Percentiles rank a stretch among this genome's conserved stretches.
phyloP scores from a whole-genome alignment of 306 rosid species.

The Casuarina cunninghamiana region DNA sequence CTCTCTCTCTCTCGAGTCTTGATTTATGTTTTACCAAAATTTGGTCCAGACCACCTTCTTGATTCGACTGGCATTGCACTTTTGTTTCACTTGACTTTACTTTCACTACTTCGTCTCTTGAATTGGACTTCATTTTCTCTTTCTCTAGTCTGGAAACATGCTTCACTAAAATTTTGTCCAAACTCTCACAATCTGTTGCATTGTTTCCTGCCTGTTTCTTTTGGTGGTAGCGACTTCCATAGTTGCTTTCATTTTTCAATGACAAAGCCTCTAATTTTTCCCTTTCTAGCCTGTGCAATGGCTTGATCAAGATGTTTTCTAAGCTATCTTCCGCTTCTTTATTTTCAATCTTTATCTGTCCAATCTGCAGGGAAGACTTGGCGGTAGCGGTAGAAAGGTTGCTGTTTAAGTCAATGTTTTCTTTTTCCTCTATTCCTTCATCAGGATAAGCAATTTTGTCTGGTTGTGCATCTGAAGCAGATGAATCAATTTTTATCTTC shows the following conservation, averaged over 20 bases:
- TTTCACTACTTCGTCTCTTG: constrained; percentile 35
- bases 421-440: constrained; percentile 54
- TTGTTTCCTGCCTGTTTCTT: constrained; percentile 39
- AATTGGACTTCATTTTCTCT: constrained; percentile 55
- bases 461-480: constrained; percentile 26
- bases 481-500: constrained; percentile 26
- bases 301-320: constrained; percentile 67
- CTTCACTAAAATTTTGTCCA: constrained; percentile 73
- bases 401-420: constrained; percentile 43
- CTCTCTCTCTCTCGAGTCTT: constrained; percentile 79
- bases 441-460: constrained; percentile 22
- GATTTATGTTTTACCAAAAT: constrained; percentile 67
- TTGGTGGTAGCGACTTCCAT: constrained; percentile 30
- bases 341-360: constrained; percentile 6
- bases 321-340: constrained; percentile 41
- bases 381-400: constrained; percentile 5
- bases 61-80: constrained; percentile 30
- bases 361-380: constrained; percentile 4
- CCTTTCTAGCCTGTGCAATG: constrained; percentile 64
- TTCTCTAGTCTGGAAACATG: constrained; percentile 79
- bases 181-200: constrained; percentile 58
- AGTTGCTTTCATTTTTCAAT: constrained; percentile 25
- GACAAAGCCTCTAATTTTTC: constrained; percentile 59
- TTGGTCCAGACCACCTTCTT: constrained; percentile 59
- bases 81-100: constrained; percentile 41